Conservation (phyloP, 306 rosid species). For the Purshia tridentata region DNA sequence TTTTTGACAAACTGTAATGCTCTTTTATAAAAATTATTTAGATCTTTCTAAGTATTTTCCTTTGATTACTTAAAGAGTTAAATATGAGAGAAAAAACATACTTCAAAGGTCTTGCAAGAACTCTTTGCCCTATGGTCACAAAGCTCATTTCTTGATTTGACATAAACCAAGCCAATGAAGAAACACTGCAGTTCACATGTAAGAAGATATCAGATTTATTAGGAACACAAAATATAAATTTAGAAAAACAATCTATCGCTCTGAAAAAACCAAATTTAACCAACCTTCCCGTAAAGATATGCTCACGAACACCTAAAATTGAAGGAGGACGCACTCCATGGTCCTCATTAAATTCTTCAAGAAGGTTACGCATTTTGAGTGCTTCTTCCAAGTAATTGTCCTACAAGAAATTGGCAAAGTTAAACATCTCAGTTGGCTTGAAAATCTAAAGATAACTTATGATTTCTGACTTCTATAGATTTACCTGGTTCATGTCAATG, state of each 20-base stretch:
- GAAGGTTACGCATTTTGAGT: constrained; percentile 93
- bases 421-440: constrained; percentile 30
- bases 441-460: constrained; percentile 21
- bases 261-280: constrained; percentile 18
- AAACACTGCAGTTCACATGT: constrained; percentile 61
- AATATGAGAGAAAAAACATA: constrained; percentile 44
- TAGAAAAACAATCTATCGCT: constrained; percentile 11
- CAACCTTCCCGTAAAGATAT: constrained; percentile 96
- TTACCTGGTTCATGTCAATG: constrained; percentile 97
- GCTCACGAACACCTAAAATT: constrained; percentile 96
- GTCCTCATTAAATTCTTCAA: constrained; percentile 92
- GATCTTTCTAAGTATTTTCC: constrained; percentile 4
- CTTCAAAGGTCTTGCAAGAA: constrained; percentile 97
- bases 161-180: constrained; percentile 99
- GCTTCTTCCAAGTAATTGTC: constrained; percentile 99
- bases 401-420: constrained; percentile 45
- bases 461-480: constrained; percentile 22
- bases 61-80: constrained; percentile 6
- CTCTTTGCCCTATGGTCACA: constrained; percentile 96
- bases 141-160: constrained; percentile 97
- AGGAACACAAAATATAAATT: constrained; percentile 4
- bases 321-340: constrained; percentile 96
- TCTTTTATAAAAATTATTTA: neutral
- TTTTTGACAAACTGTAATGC: neutral
- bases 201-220: constrained; percentile 15